Evolutionary conservation across 148 eudicot genomes (phyloP).

Genomic region (Gaultheria prostrata): DNA sequence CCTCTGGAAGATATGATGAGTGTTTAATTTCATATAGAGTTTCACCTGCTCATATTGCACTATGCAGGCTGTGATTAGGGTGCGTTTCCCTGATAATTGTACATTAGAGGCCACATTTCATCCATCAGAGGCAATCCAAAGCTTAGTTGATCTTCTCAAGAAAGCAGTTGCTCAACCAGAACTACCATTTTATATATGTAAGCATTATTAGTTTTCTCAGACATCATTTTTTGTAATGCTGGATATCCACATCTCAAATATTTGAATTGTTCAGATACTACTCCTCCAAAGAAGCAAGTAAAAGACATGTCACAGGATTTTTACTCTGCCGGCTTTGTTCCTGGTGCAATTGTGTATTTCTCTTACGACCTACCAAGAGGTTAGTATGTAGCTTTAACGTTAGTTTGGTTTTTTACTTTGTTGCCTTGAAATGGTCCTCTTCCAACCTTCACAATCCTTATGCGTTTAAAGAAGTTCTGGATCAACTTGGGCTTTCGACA

Average conservation of each 20-base stretch:
- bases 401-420: not conserved
- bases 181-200: conserved; percentile 69
- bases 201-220: conserved; percentile 14
- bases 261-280: conserved; percentile 44
- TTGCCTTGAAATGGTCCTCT: not conserved
- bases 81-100: conserved; percentile 72
- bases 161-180: conserved; percentile 68
- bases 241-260: not conserved
- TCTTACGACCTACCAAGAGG: conserved; percentile 66
- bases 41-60: conserved; percentile 10
- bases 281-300: conserved; percentile 86
- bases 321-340: conserved; percentile 86
- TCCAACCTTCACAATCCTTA: not conserved
- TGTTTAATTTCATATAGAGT: not conserved
- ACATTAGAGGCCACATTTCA: conserved; percentile 77
- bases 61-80: conserved; percentile 60
- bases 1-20: not conserved
- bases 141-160: conserved; percentile 60
- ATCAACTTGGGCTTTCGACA: not conserved
- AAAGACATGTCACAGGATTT: conserved; percentile 66
- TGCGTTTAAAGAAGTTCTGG: not conserved
- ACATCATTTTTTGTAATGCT: not conserved
- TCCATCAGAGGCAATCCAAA: conserved; percentile 74
- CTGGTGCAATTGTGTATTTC: conserved; percentile 91
- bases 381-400: conserved; percentile 12